A percentile compares a stretch with the other conserved stretches of the same genome.
These are phyloP conservation scores for Suillus subaureus DNA, from an alignment of 768 basidiomycete species.

Conservation along the genomic window DNA sequence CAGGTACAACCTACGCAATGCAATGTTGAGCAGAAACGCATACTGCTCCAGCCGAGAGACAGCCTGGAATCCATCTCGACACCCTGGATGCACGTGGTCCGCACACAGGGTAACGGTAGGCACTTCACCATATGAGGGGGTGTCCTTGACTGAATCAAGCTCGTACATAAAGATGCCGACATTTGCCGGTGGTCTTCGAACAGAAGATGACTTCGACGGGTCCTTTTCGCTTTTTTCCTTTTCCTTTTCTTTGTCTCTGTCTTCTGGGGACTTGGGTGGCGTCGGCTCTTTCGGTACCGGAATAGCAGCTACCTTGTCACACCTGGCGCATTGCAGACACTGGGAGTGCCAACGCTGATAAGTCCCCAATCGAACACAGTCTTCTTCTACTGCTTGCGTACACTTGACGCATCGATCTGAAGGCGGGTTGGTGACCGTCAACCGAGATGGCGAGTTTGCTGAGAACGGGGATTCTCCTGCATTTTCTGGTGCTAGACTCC, in stretches of 20 bases:
- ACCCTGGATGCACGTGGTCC: slow-evolving; percentile 70
- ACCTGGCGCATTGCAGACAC: slow-evolving; percentile 83
- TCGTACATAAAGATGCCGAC: slow-evolving; percentile 81
- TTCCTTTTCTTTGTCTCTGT: slow-evolving; percentile 48
- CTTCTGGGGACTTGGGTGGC: slow-evolving; percentile 53
- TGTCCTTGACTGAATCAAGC: slow-evolving; percentile 66
- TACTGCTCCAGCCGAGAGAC: slow-evolving; percentile 97
- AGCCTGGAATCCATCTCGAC: slow-evolving; percentile 79
- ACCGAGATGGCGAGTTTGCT: slow-evolving; percentile 42
- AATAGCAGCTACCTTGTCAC: slow-evolving; percentile 76
- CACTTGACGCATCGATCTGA: slow-evolving; percentile 93
- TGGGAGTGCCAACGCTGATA: slow-evolving; percentile 97
- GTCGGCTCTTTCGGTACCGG: slow-evolving; percentile 57
- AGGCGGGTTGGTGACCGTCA: slow-evolving; percentile 69
- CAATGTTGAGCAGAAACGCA: slow-evolving; percentile 95
- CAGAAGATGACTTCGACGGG: slow-evolving; percentile 60
- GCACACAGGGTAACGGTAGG: slow-evolving; percentile 77
- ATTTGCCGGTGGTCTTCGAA: slow-evolving; percentile 78
- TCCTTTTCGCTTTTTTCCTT: slow-evolving; percentile 45
- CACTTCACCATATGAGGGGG: slow-evolving; percentile 69
- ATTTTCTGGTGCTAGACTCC: slow-evolving; percentile 87
- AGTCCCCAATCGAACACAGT: slow-evolving; percentile 93
- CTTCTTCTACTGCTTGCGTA: slow-evolving; percentile 91
- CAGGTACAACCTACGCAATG: slow-evolving; percentile 86
- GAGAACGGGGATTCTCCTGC: slow-evolving; percentile 86